These are phyloP conservation scores for Bruguiera hainesii DNA, from an alignment of 441 rosid species.

Conservation along the genomic window DNA sequence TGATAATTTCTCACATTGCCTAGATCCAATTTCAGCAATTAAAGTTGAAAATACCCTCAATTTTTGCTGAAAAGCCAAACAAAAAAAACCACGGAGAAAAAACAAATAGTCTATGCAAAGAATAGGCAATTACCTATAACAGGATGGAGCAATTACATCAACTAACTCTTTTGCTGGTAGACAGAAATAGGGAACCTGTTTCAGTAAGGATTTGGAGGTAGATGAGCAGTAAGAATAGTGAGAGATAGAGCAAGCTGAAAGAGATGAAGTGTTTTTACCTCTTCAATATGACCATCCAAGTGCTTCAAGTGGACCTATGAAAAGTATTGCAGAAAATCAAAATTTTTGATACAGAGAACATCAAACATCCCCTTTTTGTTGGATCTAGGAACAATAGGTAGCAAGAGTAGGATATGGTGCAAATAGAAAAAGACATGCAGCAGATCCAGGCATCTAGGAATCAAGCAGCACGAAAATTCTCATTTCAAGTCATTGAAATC, in stretches of 20 bases:
- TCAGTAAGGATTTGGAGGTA: conserved; percentile 38
- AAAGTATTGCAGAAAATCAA: conserved; percentile 13
- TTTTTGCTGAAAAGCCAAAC: too few relatives aligned
- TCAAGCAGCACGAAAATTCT: too few relatives aligned
- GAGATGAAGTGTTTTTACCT: conserved; percentile 42
- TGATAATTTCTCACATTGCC: too few relatives aligned
- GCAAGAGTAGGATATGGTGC: neutral
- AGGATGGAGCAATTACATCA: conserved; percentile 96
- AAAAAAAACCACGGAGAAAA: too few relatives aligned
- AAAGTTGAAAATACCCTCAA: too few relatives aligned
- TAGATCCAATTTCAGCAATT: too few relatives aligned
- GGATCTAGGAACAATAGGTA: neutral
- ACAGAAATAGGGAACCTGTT: conserved; percentile 99
- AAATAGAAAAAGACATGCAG: too few relatives aligned
- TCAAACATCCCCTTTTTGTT: neutral
- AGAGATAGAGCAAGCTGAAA: conserved; percentile 21
- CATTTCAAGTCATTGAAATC: too few relatives aligned
- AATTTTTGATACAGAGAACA: neutral
- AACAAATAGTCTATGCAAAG: neutral
- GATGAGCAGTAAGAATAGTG: conserved; percentile 34
- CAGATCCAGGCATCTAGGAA: too few relatives aligned
- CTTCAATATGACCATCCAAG: conserved; percentile 93
- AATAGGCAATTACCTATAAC: conserved; percentile 67
- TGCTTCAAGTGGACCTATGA: conserved; percentile 88
- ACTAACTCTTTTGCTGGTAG: conserved; percentile 93